Evolutionary conservation across 2,329 filamentous ascomycete genomes (phyloP), one percentile per base, ranked within the genome.

Genomic region (Ceratocystis harringtonii): DNA sequence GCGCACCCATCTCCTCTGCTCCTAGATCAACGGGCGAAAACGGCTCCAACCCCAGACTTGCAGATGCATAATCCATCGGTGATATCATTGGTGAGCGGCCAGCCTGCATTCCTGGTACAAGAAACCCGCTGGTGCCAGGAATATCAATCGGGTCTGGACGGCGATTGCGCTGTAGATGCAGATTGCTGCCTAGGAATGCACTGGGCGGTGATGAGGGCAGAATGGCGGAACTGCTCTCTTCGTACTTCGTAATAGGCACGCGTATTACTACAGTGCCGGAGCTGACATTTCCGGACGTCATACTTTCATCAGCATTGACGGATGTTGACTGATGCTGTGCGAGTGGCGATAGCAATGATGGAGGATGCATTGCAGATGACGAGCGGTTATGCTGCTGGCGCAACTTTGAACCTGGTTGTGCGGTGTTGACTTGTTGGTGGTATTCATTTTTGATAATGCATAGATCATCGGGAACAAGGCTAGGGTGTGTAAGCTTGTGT

Each of bases 391-490:
- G 30, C 28, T 58, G 28, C 5, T 58, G 55, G 55, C n/a, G 55
- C 15, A 58, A n/a, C 7, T 15, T 36, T 10, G 30, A 32, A 1
- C 17, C 15, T 30, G 55, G 28, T 8, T 58, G 25, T 36, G 7
- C 36, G 41, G 5, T 6, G 60, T 25, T 22, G 25, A 41, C 19
- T 5, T 62, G 17, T 12, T n/a, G 60, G 22, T 15, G 45, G 17
- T 5, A 17, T 25, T 5, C 60, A 10, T 57, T 58, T 28, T 67
- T 67, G 30, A 36, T 48, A n/a, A 67, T 62, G n/a, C 52, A 28
- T 15, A 67, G 57, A 2, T 67, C 65, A 28, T 62, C 65, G 2
- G 65, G 62, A 5, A 57, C 65, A 17, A 67, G 45, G 12, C 62
- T 62, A 5, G 62, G 62, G 25, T 64, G 61, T 3, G 62, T 67